These are phyloP conservation scores for Barnettozyma californica DNA, from an alignment of 805 yeast species.

Conservation along the genomic window DNA sequence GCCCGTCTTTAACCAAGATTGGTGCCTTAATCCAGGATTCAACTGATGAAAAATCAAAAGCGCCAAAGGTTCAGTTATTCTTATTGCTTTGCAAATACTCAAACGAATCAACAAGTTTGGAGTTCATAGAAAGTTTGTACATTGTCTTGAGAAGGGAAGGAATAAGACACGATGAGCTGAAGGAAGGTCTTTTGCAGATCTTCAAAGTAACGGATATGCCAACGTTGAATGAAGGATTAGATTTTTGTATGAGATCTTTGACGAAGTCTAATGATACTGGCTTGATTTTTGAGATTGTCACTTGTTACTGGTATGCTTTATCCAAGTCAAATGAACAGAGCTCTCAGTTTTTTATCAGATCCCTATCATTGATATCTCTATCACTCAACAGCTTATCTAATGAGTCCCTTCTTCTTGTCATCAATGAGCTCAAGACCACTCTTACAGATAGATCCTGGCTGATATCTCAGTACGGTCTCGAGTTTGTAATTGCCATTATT, in stretches of 20 bases:
- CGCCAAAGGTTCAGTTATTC: constrained; percentile 26
- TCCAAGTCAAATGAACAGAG: constrained; percentile 9
- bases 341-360: constrained; percentile 9
- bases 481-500: constrained; percentile 41
- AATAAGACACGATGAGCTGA: constrained; percentile 11
- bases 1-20: constrained; percentile 9
- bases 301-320: constrained; percentile 9
- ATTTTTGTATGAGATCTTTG: constrained; percentile 17
- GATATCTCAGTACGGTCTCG: constrained; percentile 62
- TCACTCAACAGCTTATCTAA: not conserved
- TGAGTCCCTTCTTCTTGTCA: not conserved
- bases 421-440: constrained; percentile 32
- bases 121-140: constrained; percentile 31
- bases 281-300: constrained; percentile 22
- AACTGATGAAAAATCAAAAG: constrained; percentile 1
- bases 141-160: constrained; percentile 27
- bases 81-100: constrained; percentile 24
- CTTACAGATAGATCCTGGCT: constrained; percentile 50
- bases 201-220: constrained; percentile 9
- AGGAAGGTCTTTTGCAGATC: constrained; percentile 19
- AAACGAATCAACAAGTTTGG: constrained; percentile 13
- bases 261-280: constrained; percentile 11
- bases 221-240: constrained; percentile 15
- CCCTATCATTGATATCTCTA: constrained; percentile 13
- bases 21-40: constrained; percentile 11